Base-by-base conservation (phyloP, 2,329 filamentous ascomycete genomes). In the Metarhizium sp. region DNA sequence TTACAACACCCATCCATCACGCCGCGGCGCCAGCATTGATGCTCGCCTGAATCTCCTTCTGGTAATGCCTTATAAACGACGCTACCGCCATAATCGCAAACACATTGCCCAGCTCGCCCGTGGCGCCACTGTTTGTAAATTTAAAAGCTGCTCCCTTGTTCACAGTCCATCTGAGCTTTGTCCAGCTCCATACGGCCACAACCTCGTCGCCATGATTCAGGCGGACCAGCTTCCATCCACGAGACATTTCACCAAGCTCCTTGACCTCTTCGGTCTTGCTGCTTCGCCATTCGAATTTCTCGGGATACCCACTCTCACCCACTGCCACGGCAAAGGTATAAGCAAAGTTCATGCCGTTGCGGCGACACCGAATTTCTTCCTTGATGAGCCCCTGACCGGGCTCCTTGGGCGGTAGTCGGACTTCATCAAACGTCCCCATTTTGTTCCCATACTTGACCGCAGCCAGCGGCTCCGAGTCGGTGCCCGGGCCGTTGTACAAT, bases 81-180 rank as follows among this genome's bases (percentile, higher is more conserved):
- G 67, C 62, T 8, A 74, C 72, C 1, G 73, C 70, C 71, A 75
- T 75, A 16, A 75, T 59, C 1, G 69, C 68, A 71, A 72, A 77
- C 20, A 71, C 62, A 57, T 73, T 69, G 13, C 74, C 75, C 13
- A 77, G 62, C 18, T 64, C 59, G 0, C 74, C 73, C 7, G 64
- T 64, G 11, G 62, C 62, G 1, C 73, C 75, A 0, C 64, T 68
- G 6, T 74, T 73, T 6, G 72, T 55, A 59, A 75, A 78, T 16
- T 61, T 57, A 58, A 77, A 76, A 16, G 64, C 65, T 42, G 67
- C 57, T 59, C 66, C 69, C 60, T 67, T 64, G 50, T 52, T 62
- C 40, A 68, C n/a, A 7, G 34, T 46, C 18, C 34, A 54, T 32
- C 29, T 48, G 25, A 58, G 11, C 32, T 40, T 55, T 46, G 57